These are phyloP conservation scores for Houttuynia cordata DNA, from an alignment of 164 flowering plant genomes.

Conservation along the genomic window DNA sequence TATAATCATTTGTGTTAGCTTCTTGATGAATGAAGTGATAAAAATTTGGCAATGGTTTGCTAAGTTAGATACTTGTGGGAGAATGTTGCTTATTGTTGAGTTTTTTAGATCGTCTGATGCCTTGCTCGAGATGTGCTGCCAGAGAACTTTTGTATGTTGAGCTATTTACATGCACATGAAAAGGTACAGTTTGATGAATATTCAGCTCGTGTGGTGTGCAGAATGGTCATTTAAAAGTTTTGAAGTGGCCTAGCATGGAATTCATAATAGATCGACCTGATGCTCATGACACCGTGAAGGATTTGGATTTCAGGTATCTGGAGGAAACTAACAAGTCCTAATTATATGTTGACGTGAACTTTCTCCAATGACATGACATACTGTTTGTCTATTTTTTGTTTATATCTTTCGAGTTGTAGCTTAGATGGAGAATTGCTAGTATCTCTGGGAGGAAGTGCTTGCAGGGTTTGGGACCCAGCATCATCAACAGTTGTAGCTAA, in stretches of 20 bases:
- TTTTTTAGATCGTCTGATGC: too few relatives aligned
- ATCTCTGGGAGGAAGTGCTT: constrained; percentile 60
- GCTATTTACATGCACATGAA: not conserved
- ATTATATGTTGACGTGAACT: not conserved
- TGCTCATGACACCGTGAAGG: constrained; percentile 66
- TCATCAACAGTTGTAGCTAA: constrained; percentile 42
- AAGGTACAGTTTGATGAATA: not conserved
- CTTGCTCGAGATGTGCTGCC: too few relatives aligned
- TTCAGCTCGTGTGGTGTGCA: constrained; percentile 46
- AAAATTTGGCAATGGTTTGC: too few relatives aligned
- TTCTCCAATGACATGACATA: not conserved
- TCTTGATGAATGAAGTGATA: too few relatives aligned
- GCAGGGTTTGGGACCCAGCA: constrained; percentile 77
- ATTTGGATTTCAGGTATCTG: constrained; percentile 80
- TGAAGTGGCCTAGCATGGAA: constrained; percentile 92
- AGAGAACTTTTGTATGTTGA: not conserved
- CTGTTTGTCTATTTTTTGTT: not conserved
- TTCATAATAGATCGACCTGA: constrained; percentile 40
- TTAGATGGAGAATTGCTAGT: constrained; percentile 71
- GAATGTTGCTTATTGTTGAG: not conserved
- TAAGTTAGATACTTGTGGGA: too few relatives aligned
- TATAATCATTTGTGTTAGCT: too few relatives aligned
- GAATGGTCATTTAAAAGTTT: constrained; percentile 89
- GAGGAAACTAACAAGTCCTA: not conserved
- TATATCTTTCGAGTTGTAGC: constrained; percentile 42